A percentile compares a stretch with the other conserved stretches of the same genome.
phyloP scores from a whole-genome alignment of 257 asterid species.

The Capsicum pubescens region DNA sequence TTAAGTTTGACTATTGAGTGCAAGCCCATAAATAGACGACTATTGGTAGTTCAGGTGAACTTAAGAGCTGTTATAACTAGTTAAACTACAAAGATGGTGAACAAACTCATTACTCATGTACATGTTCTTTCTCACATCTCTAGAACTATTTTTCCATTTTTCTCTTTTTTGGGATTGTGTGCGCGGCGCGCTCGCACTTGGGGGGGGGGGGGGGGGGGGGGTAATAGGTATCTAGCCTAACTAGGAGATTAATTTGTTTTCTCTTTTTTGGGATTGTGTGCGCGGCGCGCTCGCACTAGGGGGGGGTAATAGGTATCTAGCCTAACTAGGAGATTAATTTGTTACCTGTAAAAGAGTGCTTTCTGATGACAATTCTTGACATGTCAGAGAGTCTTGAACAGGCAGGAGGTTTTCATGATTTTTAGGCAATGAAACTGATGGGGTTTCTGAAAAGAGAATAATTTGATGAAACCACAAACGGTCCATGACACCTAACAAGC shows the following conservation, averaged over 20 bases:
- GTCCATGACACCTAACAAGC: slow-evolving; percentile 55
- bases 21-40: not conserved
- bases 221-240: not conserved
- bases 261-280: too few relatives aligned
- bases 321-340: not conserved
- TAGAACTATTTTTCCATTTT: not conserved
- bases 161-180: too few relatives aligned
- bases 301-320: not conserved
- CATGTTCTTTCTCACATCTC: not conserved
- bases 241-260: not conserved
- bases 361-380: slow-evolving; percentile 31
- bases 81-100: not conserved
- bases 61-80: not conserved
- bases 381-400: slow-evolving; percentile 28
- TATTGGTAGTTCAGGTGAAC: not conserved
- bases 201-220: too few relatives aligned
- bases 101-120: not conserved
- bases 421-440: not conserved
- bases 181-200: too few relatives aligned
- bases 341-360: slow-evolving; percentile 40
- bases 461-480: slow-evolving; percentile 61
- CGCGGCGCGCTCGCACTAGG: too few relatives aligned
- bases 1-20: not conserved
- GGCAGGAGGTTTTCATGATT: slow-evolving; percentile 25
- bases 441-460: slow-evolving; percentile 42